Base-by-base conservation (phyloP, 169 alveolate genomes). In the Plasmodium coatneyi region DNA sequence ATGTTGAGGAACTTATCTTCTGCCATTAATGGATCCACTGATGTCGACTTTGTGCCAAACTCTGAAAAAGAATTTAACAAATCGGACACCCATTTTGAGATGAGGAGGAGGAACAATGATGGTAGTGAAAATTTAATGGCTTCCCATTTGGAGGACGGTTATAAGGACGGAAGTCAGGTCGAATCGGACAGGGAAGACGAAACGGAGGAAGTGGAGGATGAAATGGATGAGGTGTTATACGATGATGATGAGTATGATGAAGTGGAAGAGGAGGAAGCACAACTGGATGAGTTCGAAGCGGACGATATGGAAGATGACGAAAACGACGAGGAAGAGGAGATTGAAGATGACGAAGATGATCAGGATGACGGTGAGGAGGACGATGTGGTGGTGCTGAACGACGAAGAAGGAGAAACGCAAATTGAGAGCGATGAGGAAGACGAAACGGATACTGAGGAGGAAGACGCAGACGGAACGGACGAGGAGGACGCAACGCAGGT, bases 1-100 rank as follows among this genome's bases (percentile, higher is more conserved):
- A 84, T 76, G 30, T 46, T 84, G 25, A 74, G 66, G 66, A 72
- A 49, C 2, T 36, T 84, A 52, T 49, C 83, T n/a, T 72, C 93
- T 32, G 83, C 78, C 16, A 84, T 84, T 41, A 52, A 41, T 9
- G 79, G 41, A 74, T 39, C 93, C 7, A 66, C 70, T 5, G 66
- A 49, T 22, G 60, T 43, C 36, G 84, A 74, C 41, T n/a, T 60
- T 14, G 28, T 30, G 36, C 28, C 41, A 54, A 28, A 56, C 22
- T 30, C 66, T 1, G 90, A 82, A 9, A 82, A 82, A 54, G 80
- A 54, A 52, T 30, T 56, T 82, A 19, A 28, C 70, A 82, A 52
- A 49, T 22, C 71, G 19, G 84, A 79, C 14, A 14, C 84, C 54
- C n/a, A 79, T 41, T 79, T 79, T 5, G 43, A 79, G 10, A 6